Evolutionary conservation across 192 early-diverging fungal genomes (phyloP).

Genomic region (Coemansia sp.): DNA sequence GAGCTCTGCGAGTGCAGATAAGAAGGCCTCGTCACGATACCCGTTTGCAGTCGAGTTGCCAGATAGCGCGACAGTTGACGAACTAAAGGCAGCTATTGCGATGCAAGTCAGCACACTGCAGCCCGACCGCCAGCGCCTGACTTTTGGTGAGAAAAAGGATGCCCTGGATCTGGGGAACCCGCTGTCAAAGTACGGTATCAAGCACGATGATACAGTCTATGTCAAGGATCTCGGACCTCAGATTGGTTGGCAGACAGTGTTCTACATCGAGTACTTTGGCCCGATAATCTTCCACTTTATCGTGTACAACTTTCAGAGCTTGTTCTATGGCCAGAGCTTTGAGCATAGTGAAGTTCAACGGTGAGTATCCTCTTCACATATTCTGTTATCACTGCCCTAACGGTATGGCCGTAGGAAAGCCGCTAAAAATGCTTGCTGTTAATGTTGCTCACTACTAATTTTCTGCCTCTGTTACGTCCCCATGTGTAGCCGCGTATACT

Average conservation of each 20-base stretch:
- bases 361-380: conserved; percentile 35
- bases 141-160: conserved; percentile 61
- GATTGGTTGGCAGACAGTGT: conserved; percentile 92
- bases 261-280: conserved; percentile 91
- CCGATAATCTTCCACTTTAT: conserved; percentile 86
- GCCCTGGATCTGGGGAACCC: conserved; percentile 55
- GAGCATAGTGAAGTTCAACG: conserved; percentile 75
- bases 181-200: conserved; percentile 64
- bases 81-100: conserved; percentile 69
- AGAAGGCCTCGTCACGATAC: conserved; percentile 16
- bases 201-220: conserved; percentile 61
- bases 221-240: conserved; percentile 85
- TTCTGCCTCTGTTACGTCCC: not conserved
- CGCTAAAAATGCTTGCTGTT: not conserved
- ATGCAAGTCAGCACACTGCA: conserved; percentile 54
- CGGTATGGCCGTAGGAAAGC: not conserved
- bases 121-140: conserved; percentile 83
- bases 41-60: conserved; percentile 63
- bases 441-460: conserved; percentile 3
- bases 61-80: conserved; percentile 61
- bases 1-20: not conserved
- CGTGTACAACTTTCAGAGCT: conserved; percentile 70
- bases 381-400: not conserved
- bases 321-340: conserved; percentile 68
- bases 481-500: conserved; percentile 61